Conservation (phyloP, 495 filamentous ascomycete genomes). For the Tuber borchii region DNA sequence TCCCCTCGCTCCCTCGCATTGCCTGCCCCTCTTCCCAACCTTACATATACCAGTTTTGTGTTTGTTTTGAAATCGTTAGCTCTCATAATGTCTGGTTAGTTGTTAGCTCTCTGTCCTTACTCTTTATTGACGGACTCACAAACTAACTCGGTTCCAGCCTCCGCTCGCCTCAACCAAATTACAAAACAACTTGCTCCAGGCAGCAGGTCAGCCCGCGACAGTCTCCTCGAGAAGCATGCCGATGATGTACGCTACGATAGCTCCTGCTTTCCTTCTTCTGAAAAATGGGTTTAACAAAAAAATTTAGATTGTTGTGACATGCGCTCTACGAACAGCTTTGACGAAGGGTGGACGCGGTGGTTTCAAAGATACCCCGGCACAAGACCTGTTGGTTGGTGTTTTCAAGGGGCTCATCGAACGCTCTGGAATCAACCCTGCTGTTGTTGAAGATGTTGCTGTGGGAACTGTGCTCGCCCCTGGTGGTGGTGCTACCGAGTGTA, state of each 20-base stretch:
- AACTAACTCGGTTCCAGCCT: conserved; percentile 16
- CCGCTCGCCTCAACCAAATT: conserved; percentile 56
- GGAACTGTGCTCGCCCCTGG: conserved; percentile 87
- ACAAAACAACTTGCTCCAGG: conserved; percentile 54
- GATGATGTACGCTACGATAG: conserved; percentile 50
- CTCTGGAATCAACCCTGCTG: conserved; percentile 72
- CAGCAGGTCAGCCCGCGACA: conserved; percentile 48
- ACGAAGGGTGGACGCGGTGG: conserved; percentile 87
- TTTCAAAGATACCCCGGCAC: conserved; percentile 87
- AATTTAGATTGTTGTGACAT: conserved; percentile 75
- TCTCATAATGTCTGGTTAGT: background rate
- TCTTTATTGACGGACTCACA: background rate
- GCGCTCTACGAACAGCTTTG: conserved; percentile 82
- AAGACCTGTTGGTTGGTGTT: conserved; percentile 78
- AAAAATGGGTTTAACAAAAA: conserved; percentile 4
- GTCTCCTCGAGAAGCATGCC: conserved; percentile 56
- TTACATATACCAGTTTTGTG: background rate
- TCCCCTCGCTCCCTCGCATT: background rate
- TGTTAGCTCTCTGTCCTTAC: background rate
- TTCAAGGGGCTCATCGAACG: conserved; percentile 73
- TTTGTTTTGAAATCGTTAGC: background rate
- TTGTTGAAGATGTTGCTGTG: conserved; percentile 88
- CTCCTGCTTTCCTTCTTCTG: conserved; percentile 1
- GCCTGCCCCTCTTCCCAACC: background rate
- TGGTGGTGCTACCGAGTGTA: conserved; percentile 93